Evolutionary conservation across 768 basidiomycete genomes (phyloP), one percentile per base, ranked within the genome.

Genomic region (Sistotremastrum suecicum): DNA sequence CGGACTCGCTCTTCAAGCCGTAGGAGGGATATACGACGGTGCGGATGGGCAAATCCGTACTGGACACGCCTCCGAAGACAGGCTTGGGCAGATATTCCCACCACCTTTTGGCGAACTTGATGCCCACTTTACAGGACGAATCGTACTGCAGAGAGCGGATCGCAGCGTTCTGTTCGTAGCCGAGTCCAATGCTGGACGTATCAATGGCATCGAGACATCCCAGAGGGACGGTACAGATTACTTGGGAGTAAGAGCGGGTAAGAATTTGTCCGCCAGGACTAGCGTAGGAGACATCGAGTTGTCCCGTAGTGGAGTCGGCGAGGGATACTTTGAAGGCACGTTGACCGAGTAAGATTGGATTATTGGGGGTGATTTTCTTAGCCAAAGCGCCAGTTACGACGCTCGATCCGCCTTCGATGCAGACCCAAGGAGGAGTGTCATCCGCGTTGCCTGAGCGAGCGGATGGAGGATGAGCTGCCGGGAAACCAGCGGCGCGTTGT

Each of bases 11-110:
- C 20, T 20, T 20, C 20, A 20, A 20, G 20, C 66, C 66, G 29
- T 64, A 65, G 2, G 69, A 71, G 0, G 70, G 71, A 49, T 70
- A 72, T 3, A 72, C 65, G 42, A 68, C 55, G 0, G 61, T 64
- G 31, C 67, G 61, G n/a, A 67, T 52, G 5, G 64, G 65, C 11
- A 60, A 53, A 51, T 71, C 70, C 1, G 68, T 72, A 50, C 50
- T 60, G 3, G 67, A 60, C 50, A 64, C 63, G 0, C 70, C 70
- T 4, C 71, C 70, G 5, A 62, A 43, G 30, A 67, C 65, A 39
- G 56, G 53, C 36, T 62, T 35, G 28, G 48, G 50, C 5, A 41
- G 46, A 1, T 51, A 59, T 20, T 52, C 60, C 66, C 66, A 67
- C 64, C 66, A 67, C n/a, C 50, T 42, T 5, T 52, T 51, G 34